These are phyloP conservation scores for Dissophora globulifera DNA, from an alignment of 192 early-diverging fungal genomes.

Conservation along the genomic window DNA sequence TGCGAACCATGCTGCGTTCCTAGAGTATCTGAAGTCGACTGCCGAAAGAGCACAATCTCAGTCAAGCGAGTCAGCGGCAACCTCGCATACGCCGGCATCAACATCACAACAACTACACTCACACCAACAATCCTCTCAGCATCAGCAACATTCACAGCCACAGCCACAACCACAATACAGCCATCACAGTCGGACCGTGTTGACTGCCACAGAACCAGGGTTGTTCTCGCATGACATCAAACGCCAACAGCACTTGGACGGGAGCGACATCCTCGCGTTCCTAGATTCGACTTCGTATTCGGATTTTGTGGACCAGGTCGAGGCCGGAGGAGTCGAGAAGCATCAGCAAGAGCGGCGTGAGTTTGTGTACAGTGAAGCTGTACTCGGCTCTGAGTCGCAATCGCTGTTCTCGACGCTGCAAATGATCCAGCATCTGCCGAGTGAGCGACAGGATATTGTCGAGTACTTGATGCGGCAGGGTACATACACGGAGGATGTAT, in stretches of 20 bases:
- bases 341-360: constrained; percentile 34
- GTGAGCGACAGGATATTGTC: constrained; percentile 50
- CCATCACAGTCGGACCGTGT: not conserved
- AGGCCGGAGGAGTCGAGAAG: constrained; percentile 23
- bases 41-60: not conserved
- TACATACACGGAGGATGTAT: constrained; percentile 37
- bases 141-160: not conserved
- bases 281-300: constrained; percentile 36
- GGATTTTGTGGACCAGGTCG: constrained; percentile 38
- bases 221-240: constrained; percentile 27
- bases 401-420: constrained; percentile 14
- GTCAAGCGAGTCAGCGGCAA: not conserved
- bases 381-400: not conserved
- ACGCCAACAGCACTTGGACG: constrained; percentile 35
- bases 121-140: not conserved
- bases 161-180: not conserved
- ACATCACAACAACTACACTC: not conserved
- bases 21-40: constrained; percentile 48
- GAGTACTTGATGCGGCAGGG: constrained; percentile 46
- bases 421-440: constrained; percentile 42
- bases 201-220: not conserved
- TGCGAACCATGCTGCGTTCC: constrained; percentile 42
- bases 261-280: constrained; percentile 26
- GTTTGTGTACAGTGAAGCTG: constrained; percentile 32
- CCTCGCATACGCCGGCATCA: not conserved